Conservation (phyloP, 2,329 filamentous ascomycete species). For the Raffaelea ambrosiae region DNA sequence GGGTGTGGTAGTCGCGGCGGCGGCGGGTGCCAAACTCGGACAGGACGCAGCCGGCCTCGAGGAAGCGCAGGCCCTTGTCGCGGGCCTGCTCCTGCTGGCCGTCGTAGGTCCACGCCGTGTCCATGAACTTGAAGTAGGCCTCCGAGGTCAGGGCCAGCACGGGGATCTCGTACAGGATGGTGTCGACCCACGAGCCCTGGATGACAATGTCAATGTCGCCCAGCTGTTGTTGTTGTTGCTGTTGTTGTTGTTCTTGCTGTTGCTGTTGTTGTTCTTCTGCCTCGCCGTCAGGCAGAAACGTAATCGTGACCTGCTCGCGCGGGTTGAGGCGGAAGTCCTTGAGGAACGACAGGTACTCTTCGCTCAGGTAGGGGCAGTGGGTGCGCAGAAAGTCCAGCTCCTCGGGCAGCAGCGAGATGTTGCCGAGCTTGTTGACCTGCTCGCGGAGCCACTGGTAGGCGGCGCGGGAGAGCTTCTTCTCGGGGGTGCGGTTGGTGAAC, state of each 20-base stretch:
- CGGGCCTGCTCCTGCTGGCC: conserved; percentile 81
- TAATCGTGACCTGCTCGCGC: conserved; percentile 65
- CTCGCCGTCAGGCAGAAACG: conserved; percentile 48
- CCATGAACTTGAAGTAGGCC: conserved; percentile 95
- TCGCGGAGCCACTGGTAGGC: conserved; percentile 79
- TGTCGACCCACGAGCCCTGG: conserved; percentile 82
- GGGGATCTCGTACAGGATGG: conserved; percentile 96
- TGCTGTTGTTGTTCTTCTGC: conserved; percentile 50
- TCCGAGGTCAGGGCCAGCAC: conserved; percentile 87
- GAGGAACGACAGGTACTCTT: conserved; percentile 73
- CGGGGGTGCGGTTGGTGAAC: conserved; percentile 90
- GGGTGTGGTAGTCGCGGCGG: conserved; percentile 87
- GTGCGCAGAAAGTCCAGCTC: conserved; percentile 72
- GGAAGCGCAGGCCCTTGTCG: conserved; percentile 66
- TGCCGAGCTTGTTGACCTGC: conserved; percentile 77
- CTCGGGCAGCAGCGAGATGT: conserved; percentile 68
- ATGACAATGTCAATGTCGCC: conserved; percentile 73
- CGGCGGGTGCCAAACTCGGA: conserved; percentile 92
- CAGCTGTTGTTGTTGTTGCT: conserved; percentile 47
- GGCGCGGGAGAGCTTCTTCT: conserved; percentile 78
- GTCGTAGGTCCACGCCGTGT: conserved; percentile 83
- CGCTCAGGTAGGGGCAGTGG: conserved; percentile 71
- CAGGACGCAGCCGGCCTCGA: conserved; percentile 77
- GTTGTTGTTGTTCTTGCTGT: conserved; percentile 53
- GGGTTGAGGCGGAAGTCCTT: conserved; percentile 75